Evolutionary conservation across 306 rosid species (phyloP).

Genomic region (Castanea crenata): DNA sequence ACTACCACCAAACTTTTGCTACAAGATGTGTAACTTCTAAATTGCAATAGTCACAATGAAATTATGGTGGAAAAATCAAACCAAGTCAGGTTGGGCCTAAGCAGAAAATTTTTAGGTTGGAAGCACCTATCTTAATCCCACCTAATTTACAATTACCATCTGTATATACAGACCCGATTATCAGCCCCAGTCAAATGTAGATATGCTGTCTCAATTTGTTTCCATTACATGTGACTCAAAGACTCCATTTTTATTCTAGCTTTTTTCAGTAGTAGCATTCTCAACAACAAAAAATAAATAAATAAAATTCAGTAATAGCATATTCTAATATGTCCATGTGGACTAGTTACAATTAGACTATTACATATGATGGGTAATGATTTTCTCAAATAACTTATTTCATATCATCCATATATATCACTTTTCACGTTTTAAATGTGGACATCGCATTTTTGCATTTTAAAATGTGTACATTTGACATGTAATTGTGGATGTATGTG

Average conservation of each 20-base stretch:
- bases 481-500: too few species aligned
- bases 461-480: too few species aligned
- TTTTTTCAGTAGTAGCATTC: not conserved
- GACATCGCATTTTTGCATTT: too few species aligned
- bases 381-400: too few species aligned
- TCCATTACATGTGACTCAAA: not conserved
- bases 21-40: not conserved
- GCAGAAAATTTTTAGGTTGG: not conserved
- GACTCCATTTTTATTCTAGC: not conserved
- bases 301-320: not conserved
- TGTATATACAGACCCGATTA: not conserved
- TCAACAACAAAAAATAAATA: too few species aligned
- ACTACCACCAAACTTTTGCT: not conserved
- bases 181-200: not conserved
- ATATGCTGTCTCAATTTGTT: not conserved
- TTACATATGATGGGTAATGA: too few species aligned
- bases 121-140: slow-evolving; percentile 3
- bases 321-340: not conserved
- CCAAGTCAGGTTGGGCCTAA: not conserved
- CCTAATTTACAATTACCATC: not conserved
- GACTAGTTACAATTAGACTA: not conserved
- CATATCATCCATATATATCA: too few species aligned
- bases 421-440: too few species aligned
- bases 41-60: not conserved
- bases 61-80: not conserved